Conservation (phyloP, 2,329 filamentous ascomycete species). For the Cordyceps tenuipes region DNA sequence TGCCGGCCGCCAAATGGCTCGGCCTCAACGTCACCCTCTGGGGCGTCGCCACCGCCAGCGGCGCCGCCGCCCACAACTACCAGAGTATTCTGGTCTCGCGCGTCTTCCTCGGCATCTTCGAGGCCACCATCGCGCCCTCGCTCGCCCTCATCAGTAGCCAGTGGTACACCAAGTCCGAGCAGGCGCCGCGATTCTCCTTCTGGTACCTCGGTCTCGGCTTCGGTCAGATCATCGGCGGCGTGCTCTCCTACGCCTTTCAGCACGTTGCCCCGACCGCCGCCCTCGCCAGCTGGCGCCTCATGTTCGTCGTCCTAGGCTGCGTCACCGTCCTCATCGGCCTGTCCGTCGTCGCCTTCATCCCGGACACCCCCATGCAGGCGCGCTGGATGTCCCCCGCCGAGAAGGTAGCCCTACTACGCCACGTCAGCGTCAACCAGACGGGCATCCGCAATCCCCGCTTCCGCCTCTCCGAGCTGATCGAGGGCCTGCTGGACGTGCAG, state of each 20-base stretch:
- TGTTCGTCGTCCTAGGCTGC: constrained; percentile 37
- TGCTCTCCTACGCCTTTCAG: constrained; percentile 24
- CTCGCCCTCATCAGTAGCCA: constrained; percentile 12
- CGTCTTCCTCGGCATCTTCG: constrained; percentile 13
- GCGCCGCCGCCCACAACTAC: constrained; percentile 12
- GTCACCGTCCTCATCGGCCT: constrained; percentile 33
- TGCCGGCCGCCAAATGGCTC: constrained; percentile 48
- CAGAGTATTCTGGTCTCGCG: constrained; percentile 10
- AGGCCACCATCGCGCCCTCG: constrained; percentile 12
- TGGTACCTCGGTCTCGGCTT: constrained; percentile 12
- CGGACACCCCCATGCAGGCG: constrained; percentile 39
- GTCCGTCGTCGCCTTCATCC: constrained; percentile 31
- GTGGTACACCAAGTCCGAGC: constrained; percentile 13
- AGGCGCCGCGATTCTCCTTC: constrained; percentile 12
- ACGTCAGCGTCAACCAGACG: constrained; percentile 13
- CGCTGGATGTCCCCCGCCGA: constrained; percentile 26
- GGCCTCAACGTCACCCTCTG: constrained; percentile 43
- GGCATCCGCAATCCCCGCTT: constrained; percentile 7
- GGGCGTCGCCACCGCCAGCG: constrained; percentile 22
- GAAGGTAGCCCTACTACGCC: constrained; percentile 15
- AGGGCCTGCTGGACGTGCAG: constrained; percentile 19
- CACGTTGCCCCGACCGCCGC: constrained; percentile 19
- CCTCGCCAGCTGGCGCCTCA: constrained; percentile 34
- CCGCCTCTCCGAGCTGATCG: constrained; percentile 14
- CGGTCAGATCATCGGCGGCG: constrained; percentile 26